Evolutionary conservation across 2,329 filamentous ascomycete genomes (phyloP), one percentile per base, ranked within the genome.

Genomic region (Epichloe bromicola): DNA sequence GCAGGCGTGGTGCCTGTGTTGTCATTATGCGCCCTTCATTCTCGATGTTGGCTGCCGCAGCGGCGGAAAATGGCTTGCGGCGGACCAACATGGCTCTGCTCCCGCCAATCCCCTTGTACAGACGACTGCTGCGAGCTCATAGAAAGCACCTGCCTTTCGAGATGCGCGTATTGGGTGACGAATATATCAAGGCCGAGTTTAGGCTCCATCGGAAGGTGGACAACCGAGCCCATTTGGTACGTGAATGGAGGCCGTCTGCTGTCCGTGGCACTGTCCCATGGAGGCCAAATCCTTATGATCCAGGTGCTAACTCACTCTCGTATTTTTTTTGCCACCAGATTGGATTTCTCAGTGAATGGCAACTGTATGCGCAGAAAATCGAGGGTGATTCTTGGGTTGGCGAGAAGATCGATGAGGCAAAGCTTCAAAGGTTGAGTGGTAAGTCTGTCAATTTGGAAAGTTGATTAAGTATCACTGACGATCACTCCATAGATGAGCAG

Each of bases 321-420:
- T 19, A 12, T 14, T 26, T 14, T 20, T 20, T 14, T 20, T 30
- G 14, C 15, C 49, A 6, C 26, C 57, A 95, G 88, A 88, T 97
- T 60, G 93, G 91, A 2, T 98, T 98, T 67, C 74, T 98, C 59
- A 91, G 87, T 0, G 90, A 97, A 67, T 98, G 91, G 91, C 93
- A 98, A 67, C 71, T 88, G 49, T 98, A 97, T 63, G 90, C 89
- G 2, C 91, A 98, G 65, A 83, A 88, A 64, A 71, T 98, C 15
- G 91, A 97, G 63, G 91, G 90, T 0, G 85, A 95, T 49, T 67
- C 76, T 0, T 97, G 93, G 93, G 75, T 78, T 53, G 91, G 85
- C 1, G 87, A 88, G 56, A 91, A 84, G 65, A 75, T 97, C 65
- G 91, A 97, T 56, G 79, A 80, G 58, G 74, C 71, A 1, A 95